Conservation (phyloP, 2,329 filamentous ascomycete species). For the Fusarium nanum region DNA sequence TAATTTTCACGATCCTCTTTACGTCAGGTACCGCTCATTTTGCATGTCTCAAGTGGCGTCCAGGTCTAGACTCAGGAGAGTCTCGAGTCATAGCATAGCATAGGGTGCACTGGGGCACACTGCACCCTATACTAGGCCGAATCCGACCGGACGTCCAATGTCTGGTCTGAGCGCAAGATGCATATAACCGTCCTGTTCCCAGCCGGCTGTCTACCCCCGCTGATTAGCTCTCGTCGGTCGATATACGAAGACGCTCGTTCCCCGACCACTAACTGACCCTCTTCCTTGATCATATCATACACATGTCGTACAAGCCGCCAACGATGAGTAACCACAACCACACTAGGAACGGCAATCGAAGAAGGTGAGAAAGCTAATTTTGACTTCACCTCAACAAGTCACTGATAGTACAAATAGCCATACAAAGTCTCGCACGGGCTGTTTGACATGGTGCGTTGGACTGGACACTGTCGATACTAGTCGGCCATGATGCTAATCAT, state of each 20-base stretch:
- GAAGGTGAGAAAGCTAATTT: conserved; percentile 15
- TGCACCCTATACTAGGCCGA: not conserved
- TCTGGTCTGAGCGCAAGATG: conserved; percentile 19
- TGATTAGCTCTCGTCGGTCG: not conserved
- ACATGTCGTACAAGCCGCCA: not conserved
- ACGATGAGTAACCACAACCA: not conserved
- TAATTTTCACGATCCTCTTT: not conserved
- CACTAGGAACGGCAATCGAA: conserved; percentile 16
- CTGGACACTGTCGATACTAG: not conserved
- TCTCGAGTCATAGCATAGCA: not conserved
- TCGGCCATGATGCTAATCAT: conserved; percentile 7
- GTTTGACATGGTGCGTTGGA: conserved; percentile 31
- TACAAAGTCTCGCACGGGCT: conserved; percentile 31
- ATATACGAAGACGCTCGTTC: conserved; percentile 1
- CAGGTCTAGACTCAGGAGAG: conserved; percentile 2
- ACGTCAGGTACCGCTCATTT: conserved; percentile 5
- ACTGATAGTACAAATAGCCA: conserved; percentile 16
- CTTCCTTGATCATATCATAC: conserved; percentile 2
- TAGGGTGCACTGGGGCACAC: not conserved
- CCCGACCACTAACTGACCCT: not conserved
- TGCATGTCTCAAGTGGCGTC: not conserved
- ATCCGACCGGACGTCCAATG: not conserved
- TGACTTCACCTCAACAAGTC: not conserved
- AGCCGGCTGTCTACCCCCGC: not conserved
- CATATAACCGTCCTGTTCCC: conserved; percentile 18